A percentile compares a stretch with the other conserved stretches of the same genome.
Evolutionary conservation across 2,329 filamentous ascomycete species (phyloP).

Genomic region (Plenodomus tracheiphilus): DNA sequence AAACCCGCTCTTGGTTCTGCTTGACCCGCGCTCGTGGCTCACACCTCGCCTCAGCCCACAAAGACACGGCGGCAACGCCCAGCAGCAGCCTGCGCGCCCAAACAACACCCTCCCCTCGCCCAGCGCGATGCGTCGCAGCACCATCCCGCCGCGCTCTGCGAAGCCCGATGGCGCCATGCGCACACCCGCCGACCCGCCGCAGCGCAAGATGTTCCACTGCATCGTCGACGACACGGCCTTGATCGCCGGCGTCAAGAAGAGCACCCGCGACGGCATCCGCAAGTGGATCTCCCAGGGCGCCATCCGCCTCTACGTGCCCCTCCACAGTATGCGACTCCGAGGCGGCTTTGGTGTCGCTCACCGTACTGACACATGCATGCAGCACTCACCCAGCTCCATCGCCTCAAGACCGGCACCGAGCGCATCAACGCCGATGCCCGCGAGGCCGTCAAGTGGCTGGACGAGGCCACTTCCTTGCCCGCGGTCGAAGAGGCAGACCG

Average conservation of each 20-base stretch:
- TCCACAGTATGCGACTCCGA: constrained; percentile 49
- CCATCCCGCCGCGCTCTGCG: constrained; percentile 30
- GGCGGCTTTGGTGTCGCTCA: constrained; percentile 2
- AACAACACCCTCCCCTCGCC: constrained; percentile 8
- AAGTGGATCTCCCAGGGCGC: constrained; percentile 56
- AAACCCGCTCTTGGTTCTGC: constrained; percentile 15
- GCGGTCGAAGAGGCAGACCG: constrained; percentile 36
- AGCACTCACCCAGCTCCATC: constrained; percentile 53
- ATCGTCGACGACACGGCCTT: constrained; percentile 57
- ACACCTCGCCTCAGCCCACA: constrained; percentile 4
- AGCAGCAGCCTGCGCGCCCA: constrained; percentile 2
- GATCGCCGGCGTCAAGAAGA: constrained; percentile 55
- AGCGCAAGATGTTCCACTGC: constrained; percentile 57
- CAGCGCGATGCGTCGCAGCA: constrained; percentile 36
- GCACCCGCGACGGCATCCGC: constrained; percentile 55
- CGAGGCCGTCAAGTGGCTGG: constrained; percentile 56
- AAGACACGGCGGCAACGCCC: background rate
- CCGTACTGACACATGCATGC: constrained; percentile 24
- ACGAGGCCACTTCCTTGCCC: constrained; percentile 54
- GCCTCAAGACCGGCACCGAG: constrained; percentile 47
- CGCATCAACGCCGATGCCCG: constrained; percentile 51
- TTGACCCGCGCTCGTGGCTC: constrained; percentile 15
- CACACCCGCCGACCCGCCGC: constrained; percentile 30
- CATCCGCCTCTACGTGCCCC: constrained; percentile 55
- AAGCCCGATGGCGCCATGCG: constrained; percentile 31